These are phyloP conservation scores for Fraxinus excelsior DNA, from an alignment of 257 asterid genomes.

Conservation along the genomic window DNA sequence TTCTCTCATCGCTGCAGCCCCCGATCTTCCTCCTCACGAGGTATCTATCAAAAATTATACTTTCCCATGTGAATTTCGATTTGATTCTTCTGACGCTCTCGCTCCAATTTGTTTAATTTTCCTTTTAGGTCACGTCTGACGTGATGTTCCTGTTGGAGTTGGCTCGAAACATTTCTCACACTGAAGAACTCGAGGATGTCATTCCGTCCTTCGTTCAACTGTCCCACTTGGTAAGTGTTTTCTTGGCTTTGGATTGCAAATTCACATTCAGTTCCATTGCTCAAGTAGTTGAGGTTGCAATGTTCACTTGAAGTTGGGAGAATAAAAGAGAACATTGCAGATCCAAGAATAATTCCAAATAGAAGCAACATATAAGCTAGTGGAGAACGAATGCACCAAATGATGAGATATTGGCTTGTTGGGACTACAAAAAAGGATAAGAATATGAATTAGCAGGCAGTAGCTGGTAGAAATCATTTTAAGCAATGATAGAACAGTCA, in stretches of 20 bases:
- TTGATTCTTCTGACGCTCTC: conserved; percentile 2
- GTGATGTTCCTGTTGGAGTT: conserved; percentile 67
- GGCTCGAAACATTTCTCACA: conserved; percentile 41
- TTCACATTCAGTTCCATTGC: neutral
- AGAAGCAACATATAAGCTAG: neutral
- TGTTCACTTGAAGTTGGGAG: neutral
- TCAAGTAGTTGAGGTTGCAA: conserved; percentile 14
- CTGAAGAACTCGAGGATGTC: conserved; percentile 39
- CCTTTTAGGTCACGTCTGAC: conserved; percentile 63
- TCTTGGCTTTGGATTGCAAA: conserved; percentile 1
- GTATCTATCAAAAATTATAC: conserved; percentile 27
- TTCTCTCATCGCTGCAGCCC: conserved; percentile 52
- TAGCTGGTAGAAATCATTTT: neutral
- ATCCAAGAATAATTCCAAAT: neutral
- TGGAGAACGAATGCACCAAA: neutral
- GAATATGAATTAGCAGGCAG: neutral
- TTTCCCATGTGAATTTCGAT: conserved; percentile 1
- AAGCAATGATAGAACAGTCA: neutral
- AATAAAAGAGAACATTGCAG: neutral
- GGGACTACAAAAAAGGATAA: neutral
- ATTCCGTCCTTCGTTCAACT: conserved; percentile 33
- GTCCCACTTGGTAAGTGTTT: conserved; percentile 43
- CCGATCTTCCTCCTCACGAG: conserved; percentile 71
- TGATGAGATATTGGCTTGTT: neutral
- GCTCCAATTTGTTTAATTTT: conserved; percentile 5